These are phyloP conservation scores for Sporisorium sorghi DNA, from an alignment of 1,284 basidiomycete genomes.

Conservation along the genomic window DNA sequence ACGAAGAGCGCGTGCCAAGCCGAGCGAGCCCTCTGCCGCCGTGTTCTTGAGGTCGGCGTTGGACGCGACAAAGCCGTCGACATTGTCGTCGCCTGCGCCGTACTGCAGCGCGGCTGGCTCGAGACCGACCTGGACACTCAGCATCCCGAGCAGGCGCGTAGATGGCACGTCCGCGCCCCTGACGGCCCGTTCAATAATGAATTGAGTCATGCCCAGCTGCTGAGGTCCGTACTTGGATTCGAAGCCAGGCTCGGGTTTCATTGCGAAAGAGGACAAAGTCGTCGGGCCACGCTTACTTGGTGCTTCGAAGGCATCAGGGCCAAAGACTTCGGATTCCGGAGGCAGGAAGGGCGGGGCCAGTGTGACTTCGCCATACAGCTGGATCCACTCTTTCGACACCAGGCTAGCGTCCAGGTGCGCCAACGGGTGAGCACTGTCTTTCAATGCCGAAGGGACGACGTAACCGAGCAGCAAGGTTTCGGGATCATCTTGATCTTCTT, in stretches of 20 bases:
- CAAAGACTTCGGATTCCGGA: slow-evolving; percentile 25
- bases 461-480: slow-evolving; percentile 34
- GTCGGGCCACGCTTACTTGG: neutral
- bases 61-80: slow-evolving; percentile 44
- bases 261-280: neutral
- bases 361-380: slow-evolving; percentile 47
- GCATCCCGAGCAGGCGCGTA: slow-evolving; percentile 31
- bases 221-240: neutral
- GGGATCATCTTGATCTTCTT: slow-evolving; percentile 7
- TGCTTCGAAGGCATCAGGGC: slow-evolving; percentile 11
- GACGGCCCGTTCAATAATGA: neutral
- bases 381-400: slow-evolving; percentile 39
- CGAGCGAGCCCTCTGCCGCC: slow-evolving; percentile 22
- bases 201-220: too few relatives aligned
- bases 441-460: slow-evolving; percentile 34
- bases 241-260: slow-evolving; percentile 9
- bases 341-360: slow-evolving; percentile 39
- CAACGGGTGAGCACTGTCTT: slow-evolving; percentile 31
- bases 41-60: slow-evolving; percentile 34
- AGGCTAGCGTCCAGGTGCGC: slow-evolving; percentile 20
- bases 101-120: slow-evolving; percentile 44
- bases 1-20: slow-evolving; percentile 29
- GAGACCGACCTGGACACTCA: slow-evolving; percentile 44
- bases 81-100: slow-evolving; percentile 21
- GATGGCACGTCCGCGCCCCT: slow-evolving; percentile 6